These are phyloP conservation scores for Backusella macrospora DNA, from an alignment of 192 early-diverging fungal species.

Conservation along the genomic window DNA sequence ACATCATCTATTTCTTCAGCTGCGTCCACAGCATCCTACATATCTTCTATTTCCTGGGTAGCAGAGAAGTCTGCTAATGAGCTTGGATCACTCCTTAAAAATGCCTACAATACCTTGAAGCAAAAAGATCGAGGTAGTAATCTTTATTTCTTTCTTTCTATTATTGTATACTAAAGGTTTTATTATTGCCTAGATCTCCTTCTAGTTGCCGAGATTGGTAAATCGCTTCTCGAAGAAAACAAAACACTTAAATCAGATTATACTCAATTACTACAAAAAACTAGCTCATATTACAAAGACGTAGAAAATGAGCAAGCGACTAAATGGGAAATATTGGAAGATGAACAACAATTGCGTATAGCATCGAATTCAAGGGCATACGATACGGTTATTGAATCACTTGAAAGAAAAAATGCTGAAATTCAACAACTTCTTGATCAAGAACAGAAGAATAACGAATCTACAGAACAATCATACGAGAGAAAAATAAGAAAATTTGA, in stretches of 20 bases:
- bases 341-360: slow-evolving; percentile 6
- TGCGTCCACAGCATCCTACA: slow-evolving; percentile 22
- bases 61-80: slow-evolving; percentile 36
- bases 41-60: slow-evolving; percentile 35
- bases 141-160: background rate
- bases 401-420: slow-evolving; percentile 36
- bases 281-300: background rate
- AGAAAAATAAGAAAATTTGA: slow-evolving; percentile 25
- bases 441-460: background rate
- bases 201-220: slow-evolving; percentile 48
- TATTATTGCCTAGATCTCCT: slow-evolving; percentile 32
- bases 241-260: slow-evolving; percentile 42
- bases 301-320: background rate
- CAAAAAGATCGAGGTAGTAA: slow-evolving; percentile 38
- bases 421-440: slow-evolving; percentile 21
- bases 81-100: slow-evolving; percentile 32
- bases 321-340: background rate
- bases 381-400: slow-evolving; percentile 26
- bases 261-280: slow-evolving; percentile 25
- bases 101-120: slow-evolving; percentile 32
- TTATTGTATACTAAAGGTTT: background rate
- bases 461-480: slow-evolving; percentile 19
- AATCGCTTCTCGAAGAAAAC: slow-evolving; percentile 46
- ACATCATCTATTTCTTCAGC: slow-evolving; percentile 28
- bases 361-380: slow-evolving; percentile 8